These are phyloP conservation scores for Venturia nashicola DNA, from an alignment of 2,329 filamentous ascomycete species.

Conservation along the genomic window DNA sequence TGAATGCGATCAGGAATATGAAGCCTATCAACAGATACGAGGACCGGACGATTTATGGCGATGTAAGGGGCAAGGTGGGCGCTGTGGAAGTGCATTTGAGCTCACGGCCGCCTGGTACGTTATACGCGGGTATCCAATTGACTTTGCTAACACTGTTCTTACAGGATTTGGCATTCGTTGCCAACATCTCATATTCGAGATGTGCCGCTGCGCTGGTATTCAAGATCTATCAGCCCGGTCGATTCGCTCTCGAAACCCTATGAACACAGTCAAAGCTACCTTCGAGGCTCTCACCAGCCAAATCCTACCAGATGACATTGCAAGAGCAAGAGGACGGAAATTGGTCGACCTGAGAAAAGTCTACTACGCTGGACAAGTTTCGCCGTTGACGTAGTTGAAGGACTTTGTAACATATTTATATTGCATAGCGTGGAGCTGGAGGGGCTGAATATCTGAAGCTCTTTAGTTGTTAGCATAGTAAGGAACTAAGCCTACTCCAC, in stretches of 20 bases:
- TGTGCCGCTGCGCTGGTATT: constrained; percentile 78
- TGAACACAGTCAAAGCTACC: constrained; percentile 94
- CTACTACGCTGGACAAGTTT: constrained; percentile 64
- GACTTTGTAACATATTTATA: background rate
- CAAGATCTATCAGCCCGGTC: constrained; percentile 75
- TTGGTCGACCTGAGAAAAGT: constrained; percentile 92
- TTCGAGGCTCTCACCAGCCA: constrained; percentile 75
- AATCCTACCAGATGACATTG: constrained; percentile 78
- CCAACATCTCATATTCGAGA: constrained; percentile 86
- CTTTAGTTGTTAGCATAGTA: background rate
- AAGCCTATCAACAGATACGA: constrained; percentile 86
- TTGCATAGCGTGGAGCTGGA: background rate
- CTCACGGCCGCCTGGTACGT: constrained; percentile 74
- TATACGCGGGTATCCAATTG: background rate
- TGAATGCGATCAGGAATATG: constrained; percentile 84
- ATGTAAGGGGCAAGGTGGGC: constrained; percentile 71
- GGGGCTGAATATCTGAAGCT: background rate
- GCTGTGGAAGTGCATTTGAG: constrained; percentile 76
- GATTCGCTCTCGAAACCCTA: constrained; percentile 78
- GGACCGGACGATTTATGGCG: constrained; percentile 79
- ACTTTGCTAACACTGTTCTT: constrained; percentile 7
- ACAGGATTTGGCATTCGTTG: constrained; percentile 87
- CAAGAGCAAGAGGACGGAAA: constrained; percentile 82
- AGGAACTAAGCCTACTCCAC: background rate
- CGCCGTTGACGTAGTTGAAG: background rate